phyloP scores from a whole-genome alignment of 2,329 filamentous ascomycete genomes.

The Capronia epimyces region DNA sequence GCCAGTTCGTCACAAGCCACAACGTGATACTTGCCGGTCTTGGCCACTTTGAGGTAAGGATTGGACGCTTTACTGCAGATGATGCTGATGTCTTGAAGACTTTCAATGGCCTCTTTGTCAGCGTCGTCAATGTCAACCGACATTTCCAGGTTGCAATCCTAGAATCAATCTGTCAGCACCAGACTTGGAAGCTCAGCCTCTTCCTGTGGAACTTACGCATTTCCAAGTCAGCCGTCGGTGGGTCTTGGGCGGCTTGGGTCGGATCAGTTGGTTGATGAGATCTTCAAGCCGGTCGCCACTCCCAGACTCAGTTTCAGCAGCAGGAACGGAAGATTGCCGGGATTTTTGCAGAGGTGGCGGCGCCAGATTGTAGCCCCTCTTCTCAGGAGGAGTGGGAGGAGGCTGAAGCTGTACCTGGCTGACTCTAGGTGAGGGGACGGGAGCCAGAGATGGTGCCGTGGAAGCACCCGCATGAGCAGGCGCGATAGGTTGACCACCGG shows the following conservation, averaged over 20 bases:
- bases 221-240: constrained; percentile 28
- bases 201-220: constrained; percentile 24
- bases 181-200: not conserved
- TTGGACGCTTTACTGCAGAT: constrained; percentile 28
- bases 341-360: constrained; percentile 20
- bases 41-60: constrained; percentile 27
- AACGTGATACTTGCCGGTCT: constrained; percentile 27
- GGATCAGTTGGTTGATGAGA: constrained; percentile 29
- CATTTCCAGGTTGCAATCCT: constrained; percentile 29
- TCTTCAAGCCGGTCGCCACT: constrained; percentile 28
- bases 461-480: constrained; percentile 5
- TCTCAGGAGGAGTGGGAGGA: constrained; percentile 17
- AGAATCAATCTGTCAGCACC: constrained; percentile 2
- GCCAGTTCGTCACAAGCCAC: constrained; percentile 28
- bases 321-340: constrained; percentile 12
- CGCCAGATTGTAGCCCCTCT: constrained; percentile 26
- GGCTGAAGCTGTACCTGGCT: constrained; percentile 15
- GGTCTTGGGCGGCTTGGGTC: constrained; percentile 27
- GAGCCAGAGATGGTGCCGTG: constrained; percentile 9
- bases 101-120: constrained; percentile 25
- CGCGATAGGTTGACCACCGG: constrained; percentile 7
- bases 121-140: constrained; percentile 29
- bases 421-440: constrained; percentile 12
- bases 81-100: constrained; percentile 28
- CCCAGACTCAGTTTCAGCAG: constrained; percentile 8